phyloP scores from a whole-genome alignment of 176 grass and related monocot species.

The Chloris gayana region DNA sequence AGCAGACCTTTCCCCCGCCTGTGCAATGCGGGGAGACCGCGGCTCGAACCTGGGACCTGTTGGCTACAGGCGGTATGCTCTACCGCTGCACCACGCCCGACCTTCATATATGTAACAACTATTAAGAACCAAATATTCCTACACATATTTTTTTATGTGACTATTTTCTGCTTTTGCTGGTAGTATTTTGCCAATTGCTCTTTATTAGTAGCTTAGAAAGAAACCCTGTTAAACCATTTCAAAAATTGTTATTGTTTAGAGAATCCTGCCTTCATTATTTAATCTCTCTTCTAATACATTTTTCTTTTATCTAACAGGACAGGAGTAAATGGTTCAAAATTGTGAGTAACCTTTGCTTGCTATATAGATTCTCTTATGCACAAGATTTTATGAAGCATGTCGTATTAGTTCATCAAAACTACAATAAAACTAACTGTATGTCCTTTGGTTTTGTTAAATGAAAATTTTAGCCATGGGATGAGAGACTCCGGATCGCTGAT shows the following conservation, averaged over 20 bases:
- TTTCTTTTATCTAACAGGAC: conserved; percentile 67
- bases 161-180: not conserved
- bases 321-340: conserved; percentile 79
- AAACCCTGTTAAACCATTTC: not conserved
- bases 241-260: conserved; percentile 26
- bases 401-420: conserved; percentile 10
- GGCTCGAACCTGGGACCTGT: too few relatives aligned
- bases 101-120: not conserved
- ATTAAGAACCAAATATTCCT: not conserved
- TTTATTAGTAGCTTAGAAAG: conserved; percentile 2
- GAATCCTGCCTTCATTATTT: conserved; percentile 35
- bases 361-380: conserved; percentile 18
- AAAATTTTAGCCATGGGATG: conserved; percentile 73
- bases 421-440: conserved; percentile 7
- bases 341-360: conserved; percentile 63
- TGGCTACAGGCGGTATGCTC: too few relatives aligned
- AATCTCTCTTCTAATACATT: conserved; percentile 36
- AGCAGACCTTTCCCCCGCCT: too few relatives aligned
- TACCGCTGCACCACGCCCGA: too few relatives aligned
- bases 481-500: conserved; percentile 46
- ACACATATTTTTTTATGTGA: conserved; percentile 13
- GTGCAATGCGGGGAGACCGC: too few relatives aligned
- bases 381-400: conserved; percentile 10
- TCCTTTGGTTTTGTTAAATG: conserved; percentile 19
- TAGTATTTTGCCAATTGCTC: conserved; percentile 13